Evolutionary conservation across 768 basidiomycete species (phyloP), one percentile per base, ranked within the genome.

Genomic region (Tricholoma flavovirens): DNA sequence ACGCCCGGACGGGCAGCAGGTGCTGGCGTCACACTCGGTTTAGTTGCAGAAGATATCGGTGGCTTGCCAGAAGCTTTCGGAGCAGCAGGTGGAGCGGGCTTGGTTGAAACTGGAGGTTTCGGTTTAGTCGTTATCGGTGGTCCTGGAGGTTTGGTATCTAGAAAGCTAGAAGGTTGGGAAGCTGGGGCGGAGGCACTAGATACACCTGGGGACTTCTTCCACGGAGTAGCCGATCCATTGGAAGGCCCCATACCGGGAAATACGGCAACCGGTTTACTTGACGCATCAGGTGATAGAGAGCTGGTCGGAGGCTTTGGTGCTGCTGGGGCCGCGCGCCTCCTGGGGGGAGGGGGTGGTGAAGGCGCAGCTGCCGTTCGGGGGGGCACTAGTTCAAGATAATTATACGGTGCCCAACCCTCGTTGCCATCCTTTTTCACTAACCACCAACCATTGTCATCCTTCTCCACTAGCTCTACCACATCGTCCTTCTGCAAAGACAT

Each of bases 371-470:
- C 83, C 2, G 84, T 79, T 60, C 81, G 83, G 19, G 82, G 82
- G 15, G 86, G 84, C 4, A 87, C 81, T 32, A 88, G 78, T 67
- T 97, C 94, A 6, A 96, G 83, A 66, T 94, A 97, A 69, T 93
- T 94, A 61, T 87, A 86, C 2, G 97, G 97, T 17, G 95, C 93
- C 94, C 95, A 99, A 12, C 93, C 97, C 67, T 98, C 93, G 15
- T 75, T 72, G 2, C 81, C 81, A 52, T 78, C 80, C 71, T 88
- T 93, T 78, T 87, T 90, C 55, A 98, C 88, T 30, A 97, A 78
- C 96, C 97, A 98, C 97, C 97, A 99, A 2, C 96, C 97, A 63
- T 96, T 96, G 57, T 94, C 84, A 60, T 94, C 86, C 66, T 97
- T 93, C 75, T 96, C 87, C 30, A 94, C 77, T 17, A 98, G 75